Base-by-base conservation (phyloP, 2,329 filamentous ascomycete genomes). In the Pseudohalonectria lignicola region DNA sequence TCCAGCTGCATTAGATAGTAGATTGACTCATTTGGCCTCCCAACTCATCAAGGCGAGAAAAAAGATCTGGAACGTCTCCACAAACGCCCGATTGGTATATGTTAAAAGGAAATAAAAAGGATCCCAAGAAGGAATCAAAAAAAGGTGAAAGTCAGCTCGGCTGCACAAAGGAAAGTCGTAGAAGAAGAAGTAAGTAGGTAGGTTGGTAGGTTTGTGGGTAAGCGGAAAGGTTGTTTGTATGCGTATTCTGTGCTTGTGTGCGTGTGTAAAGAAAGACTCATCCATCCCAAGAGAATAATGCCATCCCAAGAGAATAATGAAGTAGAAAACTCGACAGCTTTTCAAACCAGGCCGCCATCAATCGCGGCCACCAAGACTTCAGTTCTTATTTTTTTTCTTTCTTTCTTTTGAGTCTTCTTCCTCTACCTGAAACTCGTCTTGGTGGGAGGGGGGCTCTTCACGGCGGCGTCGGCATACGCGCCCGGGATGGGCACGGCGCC, bases 401-500 rank as follows among this genome's bases (percentile, higher is more conserved):
- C 35, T 15, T 28, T 21, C 28, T 26, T 26, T 26, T 26, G 8
- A 12, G 23, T 26, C 12, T 26, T 26, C 12, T 26, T 26, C n/a
- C 50, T 23, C 32, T 37, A 47, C 37, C 51, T 51, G 46, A 71
- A 73, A 18, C 49, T 55, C 11, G 59, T 61, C 52, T 67, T 65
- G 31, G 48, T 55, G 8, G 63, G 60, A 23, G 63, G 64, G 25
- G 72, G 69, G 50, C 64, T 72, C 57, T 65, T 70, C 40, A 76
- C 49, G 5, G 66, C 66, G 41, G 66, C 66, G 34, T 69, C 71
- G 6, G 71, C 66, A 54, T 95, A 95, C 0, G 87, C 84, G 5
- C 83, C 84, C 0, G 90, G 90, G 42, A 95, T 94, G 1, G 88
- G 86, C 23, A 95, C 90, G 17, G 81, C 66, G 11, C 80, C 88